Conservation (phyloP, 768 basidiomycete species). For the Panellus pusillus region DNA sequence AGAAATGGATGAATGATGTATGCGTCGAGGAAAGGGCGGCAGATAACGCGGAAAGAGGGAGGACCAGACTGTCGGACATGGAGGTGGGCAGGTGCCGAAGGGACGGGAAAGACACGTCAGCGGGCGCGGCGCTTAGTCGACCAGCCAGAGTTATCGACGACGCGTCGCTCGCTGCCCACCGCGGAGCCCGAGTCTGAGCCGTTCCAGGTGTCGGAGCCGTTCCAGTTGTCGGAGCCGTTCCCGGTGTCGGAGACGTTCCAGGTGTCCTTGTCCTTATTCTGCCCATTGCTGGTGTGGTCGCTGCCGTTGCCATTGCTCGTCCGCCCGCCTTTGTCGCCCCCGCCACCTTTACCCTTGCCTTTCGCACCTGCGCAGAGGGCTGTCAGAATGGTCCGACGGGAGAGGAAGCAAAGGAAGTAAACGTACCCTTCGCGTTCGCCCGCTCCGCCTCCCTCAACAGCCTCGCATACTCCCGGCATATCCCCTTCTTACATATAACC, state of each 20-base stretch:
- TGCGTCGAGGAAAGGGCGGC: too few relatives aligned
- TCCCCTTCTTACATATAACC: constrained; percentile 37
- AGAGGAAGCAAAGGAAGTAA: too few relatives aligned
- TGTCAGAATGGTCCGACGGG: too few relatives aligned
- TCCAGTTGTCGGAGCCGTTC: too few relatives aligned
- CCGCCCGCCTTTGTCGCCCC: too few relatives aligned
- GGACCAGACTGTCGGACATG: too few relatives aligned
- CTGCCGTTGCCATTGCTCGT: not conserved
- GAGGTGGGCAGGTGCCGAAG: not conserved
- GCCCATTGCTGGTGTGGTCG: not conserved
- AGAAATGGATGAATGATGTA: too few relatives aligned
- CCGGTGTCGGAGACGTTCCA: too few relatives aligned
- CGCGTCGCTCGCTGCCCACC: constrained; percentile 14
- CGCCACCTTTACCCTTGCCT: too few relatives aligned
- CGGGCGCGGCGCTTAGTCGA: constrained; percentile 1
- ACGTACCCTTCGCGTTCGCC: not conserved
- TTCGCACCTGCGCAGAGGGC: too few relatives aligned
- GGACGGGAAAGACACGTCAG: not conserved
- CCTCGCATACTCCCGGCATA: constrained; percentile 34
- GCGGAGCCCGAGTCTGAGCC: constrained; percentile 10
- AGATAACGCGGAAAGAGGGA: too few relatives aligned
- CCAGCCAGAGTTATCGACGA: constrained; percentile 9
- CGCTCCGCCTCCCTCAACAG: constrained; percentile 28
- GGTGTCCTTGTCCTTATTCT: not conserved
- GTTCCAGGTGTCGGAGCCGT: too few relatives aligned